These are phyloP conservation scores for Cyclotella sp. DNA, from an alignment of 108 stramenopile genomes.

Conservation along the genomic window DNA sequence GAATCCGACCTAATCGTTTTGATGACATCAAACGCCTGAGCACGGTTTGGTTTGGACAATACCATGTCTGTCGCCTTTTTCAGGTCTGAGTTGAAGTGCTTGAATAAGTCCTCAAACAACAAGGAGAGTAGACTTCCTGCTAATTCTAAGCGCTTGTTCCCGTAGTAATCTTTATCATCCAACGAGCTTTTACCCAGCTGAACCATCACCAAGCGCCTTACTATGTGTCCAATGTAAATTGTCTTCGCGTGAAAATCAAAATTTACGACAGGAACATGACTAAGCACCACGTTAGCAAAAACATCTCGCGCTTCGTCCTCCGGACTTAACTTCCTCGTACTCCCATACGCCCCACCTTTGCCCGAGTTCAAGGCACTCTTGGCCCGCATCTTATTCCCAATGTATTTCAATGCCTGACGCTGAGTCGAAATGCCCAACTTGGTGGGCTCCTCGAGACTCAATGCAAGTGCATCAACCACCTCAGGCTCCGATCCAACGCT, in stretches of 20 bases:
- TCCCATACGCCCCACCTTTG: constrained; percentile 45
- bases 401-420: constrained; percentile 86
- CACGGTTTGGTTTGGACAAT: constrained; percentile 93
- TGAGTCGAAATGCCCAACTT: constrained; percentile 90
- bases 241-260: constrained; percentile 92
- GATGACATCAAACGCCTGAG: constrained; percentile 95
- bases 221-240: constrained; percentile 95
- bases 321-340: constrained; percentile 58
- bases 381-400: constrained; percentile 94
- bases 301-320: constrained; percentile 98
- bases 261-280: constrained; percentile 94
- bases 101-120: constrained; percentile 98
- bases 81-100: constrained; percentile 95
- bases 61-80: constrained; percentile 95
- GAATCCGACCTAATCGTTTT: constrained; percentile 91
- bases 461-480: constrained; percentile 88
- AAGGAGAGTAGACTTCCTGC: constrained; percentile 96
- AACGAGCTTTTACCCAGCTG: constrained; percentile 84
- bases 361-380: constrained; percentile 55
- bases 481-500: constrained; percentile 93
- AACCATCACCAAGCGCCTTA: constrained; percentile 91
- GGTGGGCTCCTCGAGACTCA: constrained; percentile 91
- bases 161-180: constrained; percentile 99
- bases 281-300: constrained; percentile 93
- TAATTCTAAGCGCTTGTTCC: constrained; percentile 97